These are phyloP conservation scores for Nymphaea thermarum DNA, from an alignment of 164 flowering plant genomes.

Conservation along the genomic window DNA sequence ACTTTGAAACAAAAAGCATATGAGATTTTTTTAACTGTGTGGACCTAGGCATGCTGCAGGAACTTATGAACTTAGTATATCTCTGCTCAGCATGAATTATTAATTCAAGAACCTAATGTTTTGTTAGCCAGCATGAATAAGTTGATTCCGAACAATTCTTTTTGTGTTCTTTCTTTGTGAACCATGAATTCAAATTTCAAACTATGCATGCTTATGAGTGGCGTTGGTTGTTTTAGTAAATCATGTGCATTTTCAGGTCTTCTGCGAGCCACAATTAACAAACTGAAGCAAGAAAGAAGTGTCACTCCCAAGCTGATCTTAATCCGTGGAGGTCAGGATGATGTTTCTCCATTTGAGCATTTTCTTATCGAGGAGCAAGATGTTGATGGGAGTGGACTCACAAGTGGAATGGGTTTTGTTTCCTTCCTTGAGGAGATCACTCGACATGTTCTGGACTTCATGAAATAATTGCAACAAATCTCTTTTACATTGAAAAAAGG, in stretches of 20 bases:
- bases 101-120: no score
- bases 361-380: conserved; percentile 94
- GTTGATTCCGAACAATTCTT: no score
- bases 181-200: no score
- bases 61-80: no score
- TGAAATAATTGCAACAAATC: conserved; percentile 27
- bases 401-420: conserved; percentile 75
- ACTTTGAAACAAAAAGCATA: no score
- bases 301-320: conserved; percentile 85
- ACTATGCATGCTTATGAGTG: no score
- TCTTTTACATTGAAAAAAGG: background rate
- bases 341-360: conserved; percentile 75
- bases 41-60: no score
- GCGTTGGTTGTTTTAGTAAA: no score
- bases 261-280: conserved; percentile 68
- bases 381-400: conserved; percentile 77
- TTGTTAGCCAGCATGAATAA: no score
- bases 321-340: conserved; percentile 82
- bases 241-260: conserved; percentile 35
- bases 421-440: conserved; percentile 79
- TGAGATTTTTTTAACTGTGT: no score
- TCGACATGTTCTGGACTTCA: conserved; percentile 56
- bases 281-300: conserved; percentile 83
- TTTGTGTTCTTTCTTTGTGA: no score
- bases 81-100: no score